Percentiles rank a stretch among this genome's conserved stretches.
phyloP scores from a whole-genome alignment of 345 rosid species.

The Salix caprea region DNA sequence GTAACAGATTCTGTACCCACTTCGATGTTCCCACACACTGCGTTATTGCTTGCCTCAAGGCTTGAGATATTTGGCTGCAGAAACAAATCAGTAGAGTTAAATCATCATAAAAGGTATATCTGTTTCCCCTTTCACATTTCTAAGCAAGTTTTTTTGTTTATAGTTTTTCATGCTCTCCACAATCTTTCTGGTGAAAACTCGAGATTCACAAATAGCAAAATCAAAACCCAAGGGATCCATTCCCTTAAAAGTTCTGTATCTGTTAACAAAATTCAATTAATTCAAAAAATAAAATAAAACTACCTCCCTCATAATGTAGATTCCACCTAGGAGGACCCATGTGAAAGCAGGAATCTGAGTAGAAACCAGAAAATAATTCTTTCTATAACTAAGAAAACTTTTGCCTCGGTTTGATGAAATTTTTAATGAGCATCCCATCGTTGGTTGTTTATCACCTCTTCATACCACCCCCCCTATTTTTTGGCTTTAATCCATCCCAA shows the following conservation, averaged over 20 bases:
- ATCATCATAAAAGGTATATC: neutral
- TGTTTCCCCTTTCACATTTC: neutral
- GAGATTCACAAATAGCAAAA: neutral
- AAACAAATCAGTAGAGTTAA: slow-evolving; percentile 4
- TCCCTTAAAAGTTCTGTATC: neutral
- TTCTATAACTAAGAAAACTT: neutral
- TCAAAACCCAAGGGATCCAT: neutral
- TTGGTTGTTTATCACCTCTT: neutral
- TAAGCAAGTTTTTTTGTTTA: neutral
- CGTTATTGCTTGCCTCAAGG: neutral
- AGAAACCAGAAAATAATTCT: neutral
- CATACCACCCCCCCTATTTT: neutral
- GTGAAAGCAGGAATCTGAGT: neutral
- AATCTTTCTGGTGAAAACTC: neutral
- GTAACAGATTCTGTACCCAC: slow-evolving; percentile 42
- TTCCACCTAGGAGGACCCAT: neutral
- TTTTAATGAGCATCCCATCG: neutral
- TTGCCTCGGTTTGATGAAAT: neutral
- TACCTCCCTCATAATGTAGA: neutral
- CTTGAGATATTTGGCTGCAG: slow-evolving; percentile 18
- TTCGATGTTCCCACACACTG: slow-evolving; percentile 47
- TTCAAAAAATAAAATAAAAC: too few species aligned
- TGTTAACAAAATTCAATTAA: neutral
- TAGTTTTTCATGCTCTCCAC: too few species aligned
- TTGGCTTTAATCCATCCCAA: too few species aligned